Percentiles rank a stretch among this genome's conserved stretches.
Conservation (phyloP, 352 stramenopile species). For the Phytophthora niederhauseri region DNA sequence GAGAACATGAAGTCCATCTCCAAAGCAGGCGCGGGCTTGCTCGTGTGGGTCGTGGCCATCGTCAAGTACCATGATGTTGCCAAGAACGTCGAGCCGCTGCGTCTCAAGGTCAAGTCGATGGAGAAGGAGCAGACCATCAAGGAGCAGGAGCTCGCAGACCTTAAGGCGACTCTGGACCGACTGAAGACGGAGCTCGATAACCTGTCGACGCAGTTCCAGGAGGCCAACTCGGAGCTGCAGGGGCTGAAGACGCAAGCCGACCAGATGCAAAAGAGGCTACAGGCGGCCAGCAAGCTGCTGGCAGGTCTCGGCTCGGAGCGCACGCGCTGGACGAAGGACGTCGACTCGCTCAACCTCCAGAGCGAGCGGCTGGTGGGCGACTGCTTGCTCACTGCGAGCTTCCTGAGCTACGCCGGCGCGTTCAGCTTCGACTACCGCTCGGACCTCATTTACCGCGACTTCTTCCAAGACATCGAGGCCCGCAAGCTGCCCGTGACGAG, state of each 20-base stretch:
- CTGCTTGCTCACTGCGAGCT: slow-evolving; percentile 90
- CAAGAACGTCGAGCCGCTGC: slow-evolving; percentile 94
- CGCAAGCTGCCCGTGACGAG: slow-evolving; percentile 85
- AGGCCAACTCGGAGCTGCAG: slow-evolving; percentile 93
- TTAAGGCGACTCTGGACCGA: slow-evolving; percentile 85
- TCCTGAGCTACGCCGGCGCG: slow-evolving; percentile 91
- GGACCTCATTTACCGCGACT: slow-evolving; percentile 90
- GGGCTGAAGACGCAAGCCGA: slow-evolving; percentile 92
- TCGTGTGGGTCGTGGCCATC: slow-evolving; percentile 95
- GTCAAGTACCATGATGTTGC: slow-evolving; percentile 97
- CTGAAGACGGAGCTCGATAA: slow-evolving; percentile 90
- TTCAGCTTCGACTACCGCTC: slow-evolving; percentile 93
- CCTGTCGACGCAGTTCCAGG: slow-evolving; percentile 92
- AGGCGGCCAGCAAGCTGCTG: slow-evolving; percentile 93
- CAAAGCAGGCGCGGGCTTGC: slow-evolving; percentile 87
- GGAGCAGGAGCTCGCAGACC: slow-evolving; percentile 86
- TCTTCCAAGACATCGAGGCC: slow-evolving; percentile 84
- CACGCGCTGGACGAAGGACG: slow-evolving; percentile 93
- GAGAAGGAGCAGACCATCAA: slow-evolving; percentile 94
- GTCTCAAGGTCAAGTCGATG: slow-evolving; percentile 92
- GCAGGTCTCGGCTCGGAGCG: slow-evolving; percentile 92
- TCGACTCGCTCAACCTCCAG: slow-evolving; percentile 85
- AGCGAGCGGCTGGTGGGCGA: slow-evolving; percentile 90
- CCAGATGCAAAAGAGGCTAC: slow-evolving; percentile 95
- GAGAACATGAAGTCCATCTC: slow-evolving; percentile 97